These are phyloP conservation scores for Nemania serpens DNA, from an alignment of 2,329 filamentous ascomycete genomes.

Conservation along the genomic window DNA sequence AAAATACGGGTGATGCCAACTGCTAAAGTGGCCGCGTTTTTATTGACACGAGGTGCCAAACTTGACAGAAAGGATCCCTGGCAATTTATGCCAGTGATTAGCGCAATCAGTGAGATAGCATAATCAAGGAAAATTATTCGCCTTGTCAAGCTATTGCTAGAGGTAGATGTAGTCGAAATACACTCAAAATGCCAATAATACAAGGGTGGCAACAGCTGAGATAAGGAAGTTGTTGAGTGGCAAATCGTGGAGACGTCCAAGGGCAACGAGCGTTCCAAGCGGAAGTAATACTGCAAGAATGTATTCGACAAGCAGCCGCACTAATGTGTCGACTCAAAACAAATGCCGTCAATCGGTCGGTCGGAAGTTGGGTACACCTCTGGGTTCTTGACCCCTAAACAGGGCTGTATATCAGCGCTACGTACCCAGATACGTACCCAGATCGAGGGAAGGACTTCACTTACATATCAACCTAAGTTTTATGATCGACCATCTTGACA, in stretches of 20 bases:
- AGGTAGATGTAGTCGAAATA: constrained; percentile 30
- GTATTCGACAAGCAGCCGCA: not conserved
- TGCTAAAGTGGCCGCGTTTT: constrained; percentile 32
- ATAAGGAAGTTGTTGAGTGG: constrained; percentile 31
- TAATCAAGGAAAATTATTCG: constrained; percentile 31
- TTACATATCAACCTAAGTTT: not conserved
- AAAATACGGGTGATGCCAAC: not conserved
- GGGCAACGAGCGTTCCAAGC: constrained; percentile 15
- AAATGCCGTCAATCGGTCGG: not conserved
- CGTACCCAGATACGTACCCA: not conserved
- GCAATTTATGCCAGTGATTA: constrained; percentile 16
- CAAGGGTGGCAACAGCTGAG: constrained; percentile 28
- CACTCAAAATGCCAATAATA: constrained; percentile 31
- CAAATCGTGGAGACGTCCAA: constrained; percentile 18
- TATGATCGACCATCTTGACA: not conserved
- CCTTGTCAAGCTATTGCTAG: constrained; percentile 33
- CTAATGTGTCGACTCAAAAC: not conserved
- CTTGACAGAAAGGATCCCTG: constrained; percentile 35
- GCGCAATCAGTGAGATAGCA: constrained; percentile 36
- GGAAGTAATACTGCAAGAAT: not conserved
- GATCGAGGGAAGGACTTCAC: not conserved
- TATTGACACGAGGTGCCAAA: constrained; percentile 31
- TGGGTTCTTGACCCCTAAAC: not conserved
- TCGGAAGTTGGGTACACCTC: not conserved
- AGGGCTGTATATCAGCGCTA: not conserved